Base-by-base conservation (phyloP, 139 green algal genomes). In the Chlorella sp. region DNA sequence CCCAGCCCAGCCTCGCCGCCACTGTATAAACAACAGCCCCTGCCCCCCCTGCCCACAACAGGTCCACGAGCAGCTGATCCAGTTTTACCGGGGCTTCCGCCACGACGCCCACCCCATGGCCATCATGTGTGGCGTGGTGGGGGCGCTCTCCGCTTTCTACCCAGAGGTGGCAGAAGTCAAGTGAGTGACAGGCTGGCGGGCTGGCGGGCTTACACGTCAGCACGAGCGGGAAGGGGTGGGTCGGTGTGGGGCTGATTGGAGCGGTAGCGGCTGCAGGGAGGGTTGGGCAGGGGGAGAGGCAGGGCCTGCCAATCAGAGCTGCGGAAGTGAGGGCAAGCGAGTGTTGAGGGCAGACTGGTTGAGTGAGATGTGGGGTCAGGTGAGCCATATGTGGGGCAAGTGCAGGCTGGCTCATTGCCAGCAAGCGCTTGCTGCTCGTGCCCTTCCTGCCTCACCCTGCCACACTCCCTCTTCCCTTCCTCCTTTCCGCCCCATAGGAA, bases 71-170 rank as follows among this genome's bases (percentile, higher is more conserved):
- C 84, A 88, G 84, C 84, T 88, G 57, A 88, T 88, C 40, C 84
- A 88, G 84, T 88, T 88, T 22, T 88, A 88, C 84, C 84, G 92
- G 60, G 94, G 95, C 37, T 97, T 97, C 86, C 87, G 90, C 42
- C 92, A 95, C 88, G 94, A 96, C 91, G 95, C 95, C 0, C 92
- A 96, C 69, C 95, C 95, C 69, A 97, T 97, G 95, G 95, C 94
- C 36, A 96, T 97, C 85, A 94, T 97, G 92, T 90, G 57, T 24
- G 86, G 91, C 19, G 93, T 95, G 80, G 92, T 96, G 30, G 95
- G 95, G 24, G 95, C 95, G 14, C 91, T 97, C 81, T 92, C 93
- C 28, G 91, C 94, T 40, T 97, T 97, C 89, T 97, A 97, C 85
- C 88, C 88, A 18, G 82, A 92, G 32, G 64, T 91, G 39, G 87